Conservation (phyloP, 306 rosid genomes). For the Fagus sylvatica region DNA sequence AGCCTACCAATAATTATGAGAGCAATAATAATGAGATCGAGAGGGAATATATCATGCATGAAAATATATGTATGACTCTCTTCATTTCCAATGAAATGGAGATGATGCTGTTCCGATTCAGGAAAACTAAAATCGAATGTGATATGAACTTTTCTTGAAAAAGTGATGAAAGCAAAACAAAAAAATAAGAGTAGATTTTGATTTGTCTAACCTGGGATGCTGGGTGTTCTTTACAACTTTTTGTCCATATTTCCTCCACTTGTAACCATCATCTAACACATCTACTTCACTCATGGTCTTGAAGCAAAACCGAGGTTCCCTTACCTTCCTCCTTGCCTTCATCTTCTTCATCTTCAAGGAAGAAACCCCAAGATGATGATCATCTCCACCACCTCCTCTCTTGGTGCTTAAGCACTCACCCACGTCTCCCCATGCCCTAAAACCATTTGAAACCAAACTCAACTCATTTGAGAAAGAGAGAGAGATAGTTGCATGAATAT, state of each 20-base stretch:
- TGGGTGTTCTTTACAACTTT: slow-evolving; percentile 99
- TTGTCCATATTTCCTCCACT: slow-evolving; percentile 99
- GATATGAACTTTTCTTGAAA: slow-evolving; percentile 25
- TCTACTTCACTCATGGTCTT: slow-evolving; percentile 96
- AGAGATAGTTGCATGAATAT: slow-evolving; percentile 1
- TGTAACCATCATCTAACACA: slow-evolving; percentile 98
- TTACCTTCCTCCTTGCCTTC: slow-evolving; percentile 85
- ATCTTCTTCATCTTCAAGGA: slow-evolving; percentile 90
- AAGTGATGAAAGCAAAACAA: slow-evolving; percentile 22
- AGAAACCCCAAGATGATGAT: slow-evolving; percentile 51
- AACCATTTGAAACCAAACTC: neutral
- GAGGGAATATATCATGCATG: slow-evolving; percentile 25
- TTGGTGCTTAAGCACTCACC: slow-evolving; percentile 51
- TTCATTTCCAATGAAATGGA: too few species aligned
- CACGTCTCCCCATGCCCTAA: slow-evolving; percentile 71
- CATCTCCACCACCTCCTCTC: slow-evolving; percentile 42
- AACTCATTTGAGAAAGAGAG: neutral
- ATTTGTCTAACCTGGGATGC: slow-evolving; percentile 72
- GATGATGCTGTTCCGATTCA: slow-evolving; percentile 21
- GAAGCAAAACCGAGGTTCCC: slow-evolving; percentile 99
- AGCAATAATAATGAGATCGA: slow-evolving; percentile 37
- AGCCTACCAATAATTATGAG: slow-evolving; percentile 35
- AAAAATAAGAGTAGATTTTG: neutral
- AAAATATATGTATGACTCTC: too few species aligned
- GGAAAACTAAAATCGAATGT: slow-evolving; percentile 27